Evolutionary conservation across 2,329 filamentous ascomycete genomes (phyloP).

Genomic region (Xylariales sp.): DNA sequence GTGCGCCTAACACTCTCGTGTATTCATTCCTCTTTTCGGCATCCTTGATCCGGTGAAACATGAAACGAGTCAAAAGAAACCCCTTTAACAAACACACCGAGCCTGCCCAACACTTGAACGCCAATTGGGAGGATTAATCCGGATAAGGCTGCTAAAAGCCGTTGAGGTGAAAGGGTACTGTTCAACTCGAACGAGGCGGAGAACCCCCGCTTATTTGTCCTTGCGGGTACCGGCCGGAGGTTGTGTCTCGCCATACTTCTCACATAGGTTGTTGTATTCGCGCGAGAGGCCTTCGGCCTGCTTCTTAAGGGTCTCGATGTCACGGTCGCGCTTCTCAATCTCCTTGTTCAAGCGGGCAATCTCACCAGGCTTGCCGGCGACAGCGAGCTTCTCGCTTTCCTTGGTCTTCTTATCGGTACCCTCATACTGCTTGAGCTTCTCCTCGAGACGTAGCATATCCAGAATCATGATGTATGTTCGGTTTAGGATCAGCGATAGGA

Average conservation of each 20-base stretch:
- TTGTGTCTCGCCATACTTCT: constrained; percentile 76
- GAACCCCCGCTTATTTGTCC: constrained; percentile 56
- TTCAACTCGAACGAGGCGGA: neutral
- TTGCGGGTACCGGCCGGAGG: constrained; percentile 67
- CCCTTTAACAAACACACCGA: constrained; percentile 10
- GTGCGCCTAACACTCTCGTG: neutral
- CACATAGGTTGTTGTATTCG: constrained; percentile 87
- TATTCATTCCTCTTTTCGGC: neutral
- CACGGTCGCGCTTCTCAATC: constrained; percentile 81
- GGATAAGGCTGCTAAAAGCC: constrained; percentile 12
- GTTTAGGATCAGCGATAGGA: constrained; percentile 98
- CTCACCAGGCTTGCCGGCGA: constrained; percentile 80
- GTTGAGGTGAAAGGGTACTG: neutral
- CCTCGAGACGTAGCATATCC: constrained; percentile 89
- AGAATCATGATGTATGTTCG: constrained; percentile 98
- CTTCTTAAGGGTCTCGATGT: constrained; percentile 91
- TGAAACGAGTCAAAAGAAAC: neutral
- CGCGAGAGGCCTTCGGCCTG: constrained; percentile 84
- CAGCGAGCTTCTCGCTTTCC: constrained; percentile 76
- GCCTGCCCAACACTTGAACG: constrained; percentile 5
- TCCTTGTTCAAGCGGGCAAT: constrained; percentile 76
- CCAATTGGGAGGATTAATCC: constrained; percentile 12
- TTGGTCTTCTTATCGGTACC: constrained; percentile 70
- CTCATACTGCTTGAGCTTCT: constrained; percentile 87
- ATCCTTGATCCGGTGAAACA: constrained; percentile 1